Percentiles rank a stretch among this genome's conserved stretches.
These are phyloP conservation scores for Suhomyces sp. DNA, from an alignment of 805 yeast genomes.

Conservation along the genomic window DNA sequence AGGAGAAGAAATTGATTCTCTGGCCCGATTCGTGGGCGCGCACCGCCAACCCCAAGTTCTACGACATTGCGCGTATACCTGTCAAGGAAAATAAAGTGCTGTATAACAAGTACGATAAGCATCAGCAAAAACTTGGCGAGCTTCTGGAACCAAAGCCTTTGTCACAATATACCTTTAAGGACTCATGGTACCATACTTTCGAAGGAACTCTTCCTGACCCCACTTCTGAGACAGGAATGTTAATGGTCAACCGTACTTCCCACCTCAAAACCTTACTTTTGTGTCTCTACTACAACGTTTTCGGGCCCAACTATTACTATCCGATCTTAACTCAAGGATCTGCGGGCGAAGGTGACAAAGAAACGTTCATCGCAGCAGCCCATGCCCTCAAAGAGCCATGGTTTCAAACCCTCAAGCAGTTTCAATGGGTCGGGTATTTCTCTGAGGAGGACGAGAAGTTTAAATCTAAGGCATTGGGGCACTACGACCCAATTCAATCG, in stretches of 20 bases:
- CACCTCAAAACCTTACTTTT: slow-evolving; percentile 60
- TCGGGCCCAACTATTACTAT: slow-evolving; percentile 66
- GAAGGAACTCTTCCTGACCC: slow-evolving; percentile 66
- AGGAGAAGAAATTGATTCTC: slow-evolving; percentile 47
- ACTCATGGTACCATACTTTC: slow-evolving; percentile 55
- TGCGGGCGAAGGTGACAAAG: slow-evolving; percentile 81
- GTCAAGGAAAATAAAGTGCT: slow-evolving; percentile 34
- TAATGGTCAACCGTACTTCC: slow-evolving; percentile 55
- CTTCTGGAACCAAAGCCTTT: slow-evolving; percentile 18
- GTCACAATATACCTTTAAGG: slow-evolving; percentile 17
- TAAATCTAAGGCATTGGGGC: slow-evolving; percentile 29
- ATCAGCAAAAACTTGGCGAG: slow-evolving; percentile 34
- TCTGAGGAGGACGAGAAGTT: slow-evolving; percentile 25
- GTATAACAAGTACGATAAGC: slow-evolving; percentile 32
- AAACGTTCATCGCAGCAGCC: slow-evolving; percentile 71
- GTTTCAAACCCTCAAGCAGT: slow-evolving; percentile 51
- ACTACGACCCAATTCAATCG: slow-evolving; percentile 37
- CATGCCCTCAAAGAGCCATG: slow-evolving; percentile 46
- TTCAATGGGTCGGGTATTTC: slow-evolving; percentile 35
- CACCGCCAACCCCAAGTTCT: slow-evolving; percentile 59
- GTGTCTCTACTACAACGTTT: slow-evolving; percentile 60
- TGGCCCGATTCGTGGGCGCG: slow-evolving; percentile 77
- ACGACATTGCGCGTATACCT: slow-evolving; percentile 47
- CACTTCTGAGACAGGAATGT: slow-evolving; percentile 68
- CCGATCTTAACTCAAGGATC: slow-evolving; percentile 68